phyloP scores from a whole-genome alignment of 2,329 filamentous ascomycete species.

The Clonostachys rhizophaga region DNA sequence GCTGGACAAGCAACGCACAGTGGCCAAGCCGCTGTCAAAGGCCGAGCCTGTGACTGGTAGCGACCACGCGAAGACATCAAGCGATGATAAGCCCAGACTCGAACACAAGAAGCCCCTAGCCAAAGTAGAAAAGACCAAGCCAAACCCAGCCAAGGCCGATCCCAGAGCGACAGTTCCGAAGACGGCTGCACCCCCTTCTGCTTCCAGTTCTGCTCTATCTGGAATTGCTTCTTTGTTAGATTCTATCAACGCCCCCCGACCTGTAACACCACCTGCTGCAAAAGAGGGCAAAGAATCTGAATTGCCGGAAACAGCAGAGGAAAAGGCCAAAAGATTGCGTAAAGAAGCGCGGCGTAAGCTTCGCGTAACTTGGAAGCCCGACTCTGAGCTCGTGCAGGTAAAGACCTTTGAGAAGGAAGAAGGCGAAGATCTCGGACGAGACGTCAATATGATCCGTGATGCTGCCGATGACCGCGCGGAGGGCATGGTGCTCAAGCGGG shows the following conservation, averaged over 20 bases:
- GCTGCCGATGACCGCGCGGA: conserved; percentile 70
- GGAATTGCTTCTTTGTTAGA: conserved; percentile 51
- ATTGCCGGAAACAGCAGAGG: conserved; percentile 60
- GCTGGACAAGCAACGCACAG: conserved; percentile 41
- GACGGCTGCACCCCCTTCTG: conserved; percentile 12
- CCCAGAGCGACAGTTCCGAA: conserved; percentile 8
- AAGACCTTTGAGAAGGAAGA: conserved; percentile 69
- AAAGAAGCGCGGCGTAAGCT: conserved; percentile 69
- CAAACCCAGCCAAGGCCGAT: conserved; percentile 16
- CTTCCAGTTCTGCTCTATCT: conserved; percentile 31
- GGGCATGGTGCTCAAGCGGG: conserved; percentile 62
- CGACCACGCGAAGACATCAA: conserved; percentile 15
- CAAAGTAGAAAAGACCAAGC: conserved; percentile 9
- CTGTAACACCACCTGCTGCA: conserved; percentile 33
- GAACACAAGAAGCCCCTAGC: conserved; percentile 14
- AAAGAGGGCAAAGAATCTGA: conserved; percentile 46
- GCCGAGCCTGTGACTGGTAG: conserved; percentile 14
- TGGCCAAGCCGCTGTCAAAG: conserved; percentile 34
- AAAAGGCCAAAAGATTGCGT: conserved; percentile 62
- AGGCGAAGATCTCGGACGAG: conserved; percentile 64
- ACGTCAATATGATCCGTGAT: conserved; percentile 65
- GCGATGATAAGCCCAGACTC: conserved; percentile 22
- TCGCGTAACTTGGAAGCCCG: conserved; percentile 67
- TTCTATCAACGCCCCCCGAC: conserved; percentile 38
- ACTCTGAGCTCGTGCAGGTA: conserved; percentile 60